These are phyloP conservation scores for Halenospora varia DNA, from an alignment of 495 filamentous ascomycete genomes.

Conservation along the genomic window DNA sequence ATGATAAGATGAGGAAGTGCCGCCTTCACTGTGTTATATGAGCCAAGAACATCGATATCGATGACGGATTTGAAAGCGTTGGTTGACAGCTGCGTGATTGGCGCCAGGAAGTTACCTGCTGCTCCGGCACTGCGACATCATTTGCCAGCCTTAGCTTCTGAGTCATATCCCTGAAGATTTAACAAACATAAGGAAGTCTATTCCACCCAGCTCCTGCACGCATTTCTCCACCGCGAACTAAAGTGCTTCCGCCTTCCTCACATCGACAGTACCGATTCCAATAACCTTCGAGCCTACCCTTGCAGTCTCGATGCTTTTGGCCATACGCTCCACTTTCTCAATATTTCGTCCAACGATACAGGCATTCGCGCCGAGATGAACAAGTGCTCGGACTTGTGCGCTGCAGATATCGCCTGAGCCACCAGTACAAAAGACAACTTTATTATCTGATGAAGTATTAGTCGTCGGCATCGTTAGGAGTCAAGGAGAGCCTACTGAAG, in stretches of 20 bases:
- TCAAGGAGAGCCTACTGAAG: slow-evolving; percentile 51
- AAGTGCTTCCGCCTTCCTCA: slow-evolving; percentile 50
- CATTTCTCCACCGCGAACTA: slow-evolving; percentile 74
- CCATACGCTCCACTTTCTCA: slow-evolving; percentile 80
- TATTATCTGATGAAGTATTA: slow-evolving; percentile 53
- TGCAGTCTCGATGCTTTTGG: slow-evolving; percentile 74
- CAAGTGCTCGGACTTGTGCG: slow-evolving; percentile 84
- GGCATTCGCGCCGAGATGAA: slow-evolving; percentile 90
- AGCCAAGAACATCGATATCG: slow-evolving; percentile 92
- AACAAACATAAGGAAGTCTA: slow-evolving; percentile 86
- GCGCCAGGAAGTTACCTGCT: slow-evolving; percentile 92
- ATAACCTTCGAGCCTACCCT: slow-evolving; percentile 76
- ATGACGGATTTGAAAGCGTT: slow-evolving; percentile 96
- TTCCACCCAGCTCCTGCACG: slow-evolving; percentile 72
- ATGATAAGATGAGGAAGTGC: slow-evolving; percentile 72
- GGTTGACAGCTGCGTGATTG: slow-evolving; percentile 71
- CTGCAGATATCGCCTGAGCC: slow-evolving; percentile 92
- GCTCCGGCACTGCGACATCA: slow-evolving; percentile 72
- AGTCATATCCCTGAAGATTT: not conserved
- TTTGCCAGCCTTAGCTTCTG: slow-evolving; percentile 10
- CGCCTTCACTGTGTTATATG: slow-evolving; percentile 92
- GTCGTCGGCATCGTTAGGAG: too few relatives aligned
- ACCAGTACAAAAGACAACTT: slow-evolving; percentile 93
- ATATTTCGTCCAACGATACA: slow-evolving; percentile 89
- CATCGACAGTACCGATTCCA: slow-evolving; percentile 80